These are phyloP conservation scores for Globisporangium recalcitrans DNA, from an alignment of 352 stramenopile species.

Conservation along the genomic window DNA sequence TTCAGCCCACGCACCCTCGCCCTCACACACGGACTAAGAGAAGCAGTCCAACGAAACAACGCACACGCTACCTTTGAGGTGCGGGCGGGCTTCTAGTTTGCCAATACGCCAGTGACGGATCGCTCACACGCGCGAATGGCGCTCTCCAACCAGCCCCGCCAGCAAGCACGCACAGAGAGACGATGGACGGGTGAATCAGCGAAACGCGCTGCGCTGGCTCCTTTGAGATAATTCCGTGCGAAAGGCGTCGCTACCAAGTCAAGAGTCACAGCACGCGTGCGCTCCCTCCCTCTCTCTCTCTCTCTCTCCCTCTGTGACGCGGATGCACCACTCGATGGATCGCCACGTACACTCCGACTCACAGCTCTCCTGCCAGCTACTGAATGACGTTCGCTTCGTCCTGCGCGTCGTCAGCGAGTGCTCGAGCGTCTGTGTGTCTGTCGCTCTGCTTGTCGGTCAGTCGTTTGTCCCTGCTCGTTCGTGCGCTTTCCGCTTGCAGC, in stretches of 20 bases:
- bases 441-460: background rate
- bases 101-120: background rate
- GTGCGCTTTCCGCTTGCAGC: background rate
- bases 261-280: background rate
- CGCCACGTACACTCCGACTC: background rate
- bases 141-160: background rate
- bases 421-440: background rate
- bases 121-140: background rate
- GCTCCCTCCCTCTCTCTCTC: no score
- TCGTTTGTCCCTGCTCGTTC: background rate
- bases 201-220: background rate
- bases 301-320: background rate
- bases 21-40: background rate
- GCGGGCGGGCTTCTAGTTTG: background rate
- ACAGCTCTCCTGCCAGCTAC: no score
- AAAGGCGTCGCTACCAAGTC: background rate
- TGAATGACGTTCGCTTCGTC: background rate
- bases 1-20: no score
- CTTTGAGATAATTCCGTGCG: no score
- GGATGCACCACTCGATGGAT: background rate
- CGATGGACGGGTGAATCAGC: background rate
- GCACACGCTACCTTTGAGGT: background rate
- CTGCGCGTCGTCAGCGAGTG: background rate
- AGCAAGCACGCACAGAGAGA: background rate
- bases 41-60: background rate